Percentiles rank a stretch among this genome's conserved stretches.
These are phyloP conservation scores for Tulasnella calospora DNA, from an alignment of 768 basidiomycete species.

Conservation along the genomic window DNA sequence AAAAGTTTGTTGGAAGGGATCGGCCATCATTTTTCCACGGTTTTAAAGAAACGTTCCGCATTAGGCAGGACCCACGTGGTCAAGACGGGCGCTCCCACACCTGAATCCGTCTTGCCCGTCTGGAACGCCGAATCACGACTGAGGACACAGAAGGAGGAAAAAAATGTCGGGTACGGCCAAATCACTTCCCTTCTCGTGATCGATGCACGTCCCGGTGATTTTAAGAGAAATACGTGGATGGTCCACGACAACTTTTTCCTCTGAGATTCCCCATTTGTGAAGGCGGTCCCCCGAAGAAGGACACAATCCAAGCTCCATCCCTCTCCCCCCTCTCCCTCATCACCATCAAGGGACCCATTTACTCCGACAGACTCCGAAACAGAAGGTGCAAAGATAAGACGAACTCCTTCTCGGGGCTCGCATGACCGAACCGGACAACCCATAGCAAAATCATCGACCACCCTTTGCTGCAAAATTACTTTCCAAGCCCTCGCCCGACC, in stretches of 20 bases:
- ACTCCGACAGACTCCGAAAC: background rate
- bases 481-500: background rate
- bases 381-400: background rate
- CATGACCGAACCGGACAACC: background rate
- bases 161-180: no score
- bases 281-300: constrained; percentile 6
- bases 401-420: background rate
- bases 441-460: background rate
- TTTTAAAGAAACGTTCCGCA: background rate
- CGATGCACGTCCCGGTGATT: background rate
- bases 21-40: background rate
- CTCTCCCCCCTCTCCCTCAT: background rate
- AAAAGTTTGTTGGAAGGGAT: background rate
- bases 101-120: background rate
- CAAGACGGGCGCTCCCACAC: background rate
- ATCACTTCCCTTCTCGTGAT: background rate
- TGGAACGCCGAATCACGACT: background rate
- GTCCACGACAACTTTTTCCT: background rate
- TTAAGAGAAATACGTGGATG: background rate
- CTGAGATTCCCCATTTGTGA: background rate
- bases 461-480: background rate
- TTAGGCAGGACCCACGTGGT: background rate
- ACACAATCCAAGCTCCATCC: background rate
- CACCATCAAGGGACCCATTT: constrained; percentile 1
- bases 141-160: no score